Evolutionary conservation across 768 basidiomycete species (phyloP).

Genomic region (Phlebiopsis flavidoalba): DNA sequence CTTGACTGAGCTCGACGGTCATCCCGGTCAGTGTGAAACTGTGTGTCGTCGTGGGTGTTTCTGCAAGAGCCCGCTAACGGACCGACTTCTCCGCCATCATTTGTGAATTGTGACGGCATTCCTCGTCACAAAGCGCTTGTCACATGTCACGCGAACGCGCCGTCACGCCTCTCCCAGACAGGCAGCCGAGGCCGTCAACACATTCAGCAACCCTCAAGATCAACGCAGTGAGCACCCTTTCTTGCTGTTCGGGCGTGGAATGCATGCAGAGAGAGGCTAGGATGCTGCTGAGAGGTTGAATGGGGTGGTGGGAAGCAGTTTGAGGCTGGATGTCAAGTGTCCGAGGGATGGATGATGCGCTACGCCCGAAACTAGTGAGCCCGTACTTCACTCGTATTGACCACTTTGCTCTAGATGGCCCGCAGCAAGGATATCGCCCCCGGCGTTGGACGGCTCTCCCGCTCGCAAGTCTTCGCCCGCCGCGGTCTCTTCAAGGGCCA

Average conservation of each 20-base stretch:
- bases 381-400: slow-evolving; percentile 12
- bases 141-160: slow-evolving; percentile 1
- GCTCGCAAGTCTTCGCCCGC: slow-evolving; percentile 74
- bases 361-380: slow-evolving; percentile 10
- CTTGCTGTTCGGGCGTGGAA: slow-evolving; percentile 15
- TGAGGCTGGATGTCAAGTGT: slow-evolving; percentile 25
- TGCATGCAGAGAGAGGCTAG: slow-evolving; percentile 10
- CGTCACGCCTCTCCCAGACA: slow-evolving; percentile 2
- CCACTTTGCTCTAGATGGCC: slow-evolving; percentile 55
- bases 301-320: slow-evolving; percentile 6
- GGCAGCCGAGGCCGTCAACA: slow-evolving; percentile 10
- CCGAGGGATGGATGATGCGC: slow-evolving; percentile 31
- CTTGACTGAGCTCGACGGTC: slow-evolving; percentile 2
- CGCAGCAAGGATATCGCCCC: slow-evolving; percentile 82
- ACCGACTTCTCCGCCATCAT: neutral
- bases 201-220: slow-evolving; percentile 34
- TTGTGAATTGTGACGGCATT: neutral
- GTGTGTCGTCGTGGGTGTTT: neutral
- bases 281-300: slow-evolving; percentile 12
- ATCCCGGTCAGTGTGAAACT: neutral
- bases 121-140: neutral
- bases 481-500: slow-evolving; percentile 82
- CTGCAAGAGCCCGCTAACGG: neutral
- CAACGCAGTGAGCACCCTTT: slow-evolving; percentile 35
- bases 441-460: slow-evolving; percentile 77